Base-by-base conservation (phyloP, 495 filamentous ascomycete genomes). In the Platismatia glauca region DNA sequence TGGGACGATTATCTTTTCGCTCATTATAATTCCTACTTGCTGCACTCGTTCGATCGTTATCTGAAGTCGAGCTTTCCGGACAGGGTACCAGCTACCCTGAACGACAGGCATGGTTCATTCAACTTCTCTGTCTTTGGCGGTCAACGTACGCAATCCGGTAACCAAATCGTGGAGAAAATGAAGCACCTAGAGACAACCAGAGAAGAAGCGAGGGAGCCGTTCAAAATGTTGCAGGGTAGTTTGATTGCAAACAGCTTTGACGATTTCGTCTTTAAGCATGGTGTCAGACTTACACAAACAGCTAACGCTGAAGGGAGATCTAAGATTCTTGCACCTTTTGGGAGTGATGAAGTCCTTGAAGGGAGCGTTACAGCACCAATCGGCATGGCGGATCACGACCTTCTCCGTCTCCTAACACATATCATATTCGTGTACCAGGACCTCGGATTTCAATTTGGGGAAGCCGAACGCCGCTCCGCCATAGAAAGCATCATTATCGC, bases 1-100 rank as follows among this genome's bases (percentile, higher is more conserved):
- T 95, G 89, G 87, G 90, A 97, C 64, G 94, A 98, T 71, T 84
- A 87, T 65, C 81, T 97, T n/a, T 97, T 92, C 69, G 87, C 86
- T 11, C 85, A 90, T 69, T 94, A 92, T 78, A 96, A 95, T 68
- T 82, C 88, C 12, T 75, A 93, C 34, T 77, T 98, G 20, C 77
- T 90, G 50, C 78, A 79, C 0, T 81, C 86, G 64, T 89, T 88
- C 70, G 87, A 89, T 62, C 66, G 67, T 5, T 88, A 83, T 70
- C 66, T 89, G 35, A 72, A 77, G 61, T 72, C 71, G 37, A 74
- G 78, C 60, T 79, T 75, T 48, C 68, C 78, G 20, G 71, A 78
- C 20, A 72, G 75, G 29, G 67, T 77, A 8, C 72, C 75, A 9
- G 65, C 73, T 37, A 64, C 70, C 20, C 62, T 77, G 24, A 69